Evolutionary conservation across 164 flowering plant species (phyloP).

Genomic region (Buxus sempervirens): DNA sequence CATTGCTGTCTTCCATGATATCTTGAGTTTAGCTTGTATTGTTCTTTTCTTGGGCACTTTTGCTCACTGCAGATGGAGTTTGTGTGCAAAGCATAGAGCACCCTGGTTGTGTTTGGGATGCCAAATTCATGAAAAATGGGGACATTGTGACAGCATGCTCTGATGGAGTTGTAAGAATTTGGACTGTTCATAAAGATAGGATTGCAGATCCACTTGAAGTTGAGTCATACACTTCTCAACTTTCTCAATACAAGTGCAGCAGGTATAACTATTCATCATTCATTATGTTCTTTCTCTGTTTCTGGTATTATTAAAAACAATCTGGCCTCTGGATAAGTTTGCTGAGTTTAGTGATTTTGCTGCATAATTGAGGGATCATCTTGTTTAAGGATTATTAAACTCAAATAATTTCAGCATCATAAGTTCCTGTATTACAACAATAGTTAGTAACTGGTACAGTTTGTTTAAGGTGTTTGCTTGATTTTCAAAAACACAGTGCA

Average conservation of each 20-base stretch:
- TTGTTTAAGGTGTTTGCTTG: background rate
- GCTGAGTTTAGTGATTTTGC: background rate
- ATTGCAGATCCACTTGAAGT: constrained; percentile 52
- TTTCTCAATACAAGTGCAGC: constrained; percentile 66
- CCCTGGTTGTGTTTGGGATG: constrained; percentile 99
- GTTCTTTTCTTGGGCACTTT: background rate
- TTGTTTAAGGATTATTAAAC: no score
- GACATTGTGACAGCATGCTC: constrained; percentile 96
- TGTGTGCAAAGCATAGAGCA: constrained; percentile 96
- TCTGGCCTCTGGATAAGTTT: background rate
- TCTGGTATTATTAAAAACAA: background rate
- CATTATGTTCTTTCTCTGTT: background rate
- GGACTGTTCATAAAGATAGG: constrained; percentile 63
- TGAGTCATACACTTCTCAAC: constrained; percentile 55
- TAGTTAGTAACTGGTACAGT: background rate
- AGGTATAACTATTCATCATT: constrained; percentile 40
- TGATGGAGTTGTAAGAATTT: constrained; percentile 82
- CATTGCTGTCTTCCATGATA: background rate
- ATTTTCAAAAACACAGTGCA: background rate
- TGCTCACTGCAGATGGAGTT: constrained; percentile 65
- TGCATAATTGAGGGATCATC: background rate
- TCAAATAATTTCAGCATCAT: no score
- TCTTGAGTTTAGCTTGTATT: background rate
- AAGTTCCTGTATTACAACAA: no score
- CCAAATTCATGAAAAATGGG: constrained; percentile 90